A percentile compares a stretch with the other conserved stretches of the same genome.
Evolutionary conservation across 306 rosid species (phyloP).

Genomic region (Trifolium subterraneum): DNA sequence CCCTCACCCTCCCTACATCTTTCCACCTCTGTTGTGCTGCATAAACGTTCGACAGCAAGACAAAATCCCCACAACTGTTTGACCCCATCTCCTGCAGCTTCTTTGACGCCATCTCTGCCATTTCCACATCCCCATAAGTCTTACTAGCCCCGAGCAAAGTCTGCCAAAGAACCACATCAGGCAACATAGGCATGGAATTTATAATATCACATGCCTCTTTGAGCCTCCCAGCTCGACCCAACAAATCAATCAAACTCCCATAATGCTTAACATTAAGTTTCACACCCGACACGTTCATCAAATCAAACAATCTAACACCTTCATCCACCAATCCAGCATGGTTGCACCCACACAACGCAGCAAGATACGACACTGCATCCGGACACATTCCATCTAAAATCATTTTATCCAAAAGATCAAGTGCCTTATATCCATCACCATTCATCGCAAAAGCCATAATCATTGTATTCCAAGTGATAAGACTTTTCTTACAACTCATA

Average conservation of each 20-base stretch:
- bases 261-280: slow-evolving; percentile 76
- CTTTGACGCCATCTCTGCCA: slow-evolving; percentile 77
- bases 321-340: slow-evolving; percentile 86
- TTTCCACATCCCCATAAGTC: slow-evolving; percentile 78
- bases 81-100: slow-evolving; percentile 87
- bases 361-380: slow-evolving; percentile 83
- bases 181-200: slow-evolving; percentile 63
- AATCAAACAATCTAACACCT: slow-evolving; percentile 70
- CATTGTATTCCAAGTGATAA: slow-evolving; percentile 87
- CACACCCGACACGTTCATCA: slow-evolving; percentile 54
- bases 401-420: slow-evolving; percentile 69
- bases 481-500: slow-evolving; percentile 67
- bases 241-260: slow-evolving; percentile 79
- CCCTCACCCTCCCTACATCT: slow-evolving; percentile 82
- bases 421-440: slow-evolving; percentile 68
- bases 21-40: slow-evolving; percentile 81
- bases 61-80: slow-evolving; percentile 79
- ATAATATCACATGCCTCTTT: slow-evolving; percentile 72
- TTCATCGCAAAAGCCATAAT: slow-evolving; percentile 87
- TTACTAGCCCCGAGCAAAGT: slow-evolving; percentile 91
- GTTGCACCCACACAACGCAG: slow-evolving; percentile 76
- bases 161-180: slow-evolving; percentile 87
- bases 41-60: slow-evolving; percentile 83
- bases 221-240: slow-evolving; percentile 88
- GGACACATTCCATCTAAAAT: slow-evolving; percentile 46